Conservation (phyloP, 75 land plant species). For the Pinus albicaulis region DNA sequence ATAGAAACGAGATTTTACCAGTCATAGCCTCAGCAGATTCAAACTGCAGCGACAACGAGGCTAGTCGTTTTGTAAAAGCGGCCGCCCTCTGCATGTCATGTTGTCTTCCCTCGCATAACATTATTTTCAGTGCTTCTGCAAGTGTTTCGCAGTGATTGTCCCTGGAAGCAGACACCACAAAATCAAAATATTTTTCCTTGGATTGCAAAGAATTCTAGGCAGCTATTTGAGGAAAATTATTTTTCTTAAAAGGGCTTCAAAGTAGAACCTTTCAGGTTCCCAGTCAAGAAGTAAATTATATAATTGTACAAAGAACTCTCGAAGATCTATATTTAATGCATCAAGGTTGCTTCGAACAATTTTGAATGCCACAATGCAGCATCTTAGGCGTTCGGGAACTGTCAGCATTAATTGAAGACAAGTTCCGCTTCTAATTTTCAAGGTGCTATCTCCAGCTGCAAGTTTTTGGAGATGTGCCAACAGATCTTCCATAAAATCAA, state of each 20-base stretch:
- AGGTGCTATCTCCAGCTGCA: conserved; percentile 35
- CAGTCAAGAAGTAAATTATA: conserved; percentile 89
- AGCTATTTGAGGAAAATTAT: not conserved
- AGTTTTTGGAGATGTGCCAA: conserved; percentile 66
- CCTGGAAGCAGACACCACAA: conserved; percentile 4
- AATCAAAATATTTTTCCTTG: not conserved
- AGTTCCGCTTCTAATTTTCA: conserved; percentile 7
- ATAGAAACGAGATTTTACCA: conserved; percentile 35
- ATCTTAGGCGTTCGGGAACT: conserved; percentile 83
- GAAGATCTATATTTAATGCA: conserved; percentile 92
- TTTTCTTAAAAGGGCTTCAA: not conserved
- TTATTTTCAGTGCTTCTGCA: conserved; percentile 89
- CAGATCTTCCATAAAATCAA: conserved; percentile 93
- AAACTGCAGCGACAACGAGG: conserved; percentile 73
- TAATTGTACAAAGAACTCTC: conserved; percentile 83
- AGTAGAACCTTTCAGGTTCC: conserved; percentile 69
- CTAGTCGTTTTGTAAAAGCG: conserved; percentile 91
- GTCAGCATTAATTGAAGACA: conserved; percentile 18
- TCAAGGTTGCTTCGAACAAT: conserved; percentile 92
- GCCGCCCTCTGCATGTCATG: conserved; percentile 99
- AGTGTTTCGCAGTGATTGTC: conserved; percentile 73
- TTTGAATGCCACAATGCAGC: conserved; percentile 92
- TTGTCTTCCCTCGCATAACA: conserved; percentile 91
- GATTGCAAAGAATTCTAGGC: not conserved
- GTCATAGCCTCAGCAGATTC: conserved; percentile 94